These are phyloP conservation scores for Dispira parvispora DNA, from an alignment of 192 early-diverging fungal species.

Conservation along the genomic window DNA sequence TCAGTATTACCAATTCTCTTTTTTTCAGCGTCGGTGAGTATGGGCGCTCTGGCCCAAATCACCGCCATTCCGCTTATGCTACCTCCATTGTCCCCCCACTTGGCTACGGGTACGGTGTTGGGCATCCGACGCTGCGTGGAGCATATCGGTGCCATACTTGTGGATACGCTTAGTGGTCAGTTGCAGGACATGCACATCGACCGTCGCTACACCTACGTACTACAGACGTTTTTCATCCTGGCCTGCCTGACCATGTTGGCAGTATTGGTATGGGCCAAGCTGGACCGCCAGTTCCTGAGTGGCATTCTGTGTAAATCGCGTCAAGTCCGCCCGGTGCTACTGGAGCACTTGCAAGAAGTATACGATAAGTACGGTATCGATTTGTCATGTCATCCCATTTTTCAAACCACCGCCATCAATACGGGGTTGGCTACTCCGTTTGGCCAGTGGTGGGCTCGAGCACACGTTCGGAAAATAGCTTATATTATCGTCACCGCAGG, in stretches of 20 bases:
- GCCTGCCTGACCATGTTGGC: neutral
- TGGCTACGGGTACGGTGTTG: neutral
- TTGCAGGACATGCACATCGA: slow-evolving; percentile 5
- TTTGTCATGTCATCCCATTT: neutral
- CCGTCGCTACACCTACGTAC: slow-evolving; percentile 4
- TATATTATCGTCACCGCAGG: too few species aligned
- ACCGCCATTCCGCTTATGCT: slow-evolving; percentile 9
- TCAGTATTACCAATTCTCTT: neutral
- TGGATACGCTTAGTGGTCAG: slow-evolving; percentile 1
- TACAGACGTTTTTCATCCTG: neutral
- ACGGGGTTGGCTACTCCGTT: neutral
- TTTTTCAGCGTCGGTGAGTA: neutral
- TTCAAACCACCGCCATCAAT: neutral
- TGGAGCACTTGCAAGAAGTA: neutral
- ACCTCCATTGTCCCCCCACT: neutral
- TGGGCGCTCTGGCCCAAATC: slow-evolving; percentile 6
- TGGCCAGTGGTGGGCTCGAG: too few species aligned
- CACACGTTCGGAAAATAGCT: too few species aligned
- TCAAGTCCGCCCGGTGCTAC: neutral
- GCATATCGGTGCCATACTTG: slow-evolving; percentile 3
- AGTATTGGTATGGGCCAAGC: neutral
- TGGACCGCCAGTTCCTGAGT: neutral
- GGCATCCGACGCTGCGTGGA: slow-evolving; percentile 7
- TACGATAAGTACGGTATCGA: neutral
- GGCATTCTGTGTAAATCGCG: neutral